Conservation (phyloP, 2,329 filamentous ascomycete genomes). For the Scortechinia acanthostroma region DNA sequence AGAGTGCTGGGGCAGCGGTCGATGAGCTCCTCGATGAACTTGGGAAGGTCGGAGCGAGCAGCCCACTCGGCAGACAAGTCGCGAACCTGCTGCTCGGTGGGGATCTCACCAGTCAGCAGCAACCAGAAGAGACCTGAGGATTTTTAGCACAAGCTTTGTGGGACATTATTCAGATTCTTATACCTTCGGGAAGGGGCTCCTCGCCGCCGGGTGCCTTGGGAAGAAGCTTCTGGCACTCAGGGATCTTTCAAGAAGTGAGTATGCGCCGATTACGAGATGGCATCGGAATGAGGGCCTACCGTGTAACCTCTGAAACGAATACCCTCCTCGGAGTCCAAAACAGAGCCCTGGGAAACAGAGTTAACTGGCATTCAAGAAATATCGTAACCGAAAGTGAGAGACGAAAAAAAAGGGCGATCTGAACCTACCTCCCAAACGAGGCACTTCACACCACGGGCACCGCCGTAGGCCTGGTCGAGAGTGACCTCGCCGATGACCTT, state of each 20-base stretch:
- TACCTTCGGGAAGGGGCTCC: slow-evolving; percentile 95
- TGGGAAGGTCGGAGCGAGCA: slow-evolving; percentile 90
- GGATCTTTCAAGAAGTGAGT: slow-evolving; percentile 61
- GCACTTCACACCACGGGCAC: slow-evolving; percentile 96
- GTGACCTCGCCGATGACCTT: slow-evolving; percentile 97
- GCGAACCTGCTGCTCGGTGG: slow-evolving; percentile 94
- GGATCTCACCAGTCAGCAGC: slow-evolving; percentile 94
- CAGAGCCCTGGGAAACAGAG: slow-evolving; percentile 58
- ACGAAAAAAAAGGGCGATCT: neutral
- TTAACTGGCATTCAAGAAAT: slow-evolving; percentile 11
- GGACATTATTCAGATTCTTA: slow-evolving; percentile 23
- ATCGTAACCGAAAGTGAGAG: slow-evolving; percentile 7
- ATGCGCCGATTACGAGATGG: no score
- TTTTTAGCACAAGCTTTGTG: slow-evolving; percentile 3
- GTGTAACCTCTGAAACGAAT: slow-evolving; percentile 99
- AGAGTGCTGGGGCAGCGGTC: slow-evolving; percentile 98
- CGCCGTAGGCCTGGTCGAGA: slow-evolving; percentile 97
- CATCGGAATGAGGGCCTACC: slow-evolving; percentile 3
- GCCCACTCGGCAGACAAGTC: slow-evolving; percentile 98
- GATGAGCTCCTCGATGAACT: slow-evolving; percentile 98
- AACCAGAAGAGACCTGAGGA: slow-evolving; percentile 99
- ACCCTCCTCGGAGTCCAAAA: slow-evolving; percentile 96
- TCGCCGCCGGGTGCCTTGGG: slow-evolving; percentile 94
- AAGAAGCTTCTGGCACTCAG: slow-evolving; percentile 94
- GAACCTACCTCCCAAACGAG: slow-evolving; percentile 79